Percentiles rank a stretch among this genome's conserved stretches.
Conservation (phyloP, 345 rosid genomes). For the Syzygium aqueum region DNA sequence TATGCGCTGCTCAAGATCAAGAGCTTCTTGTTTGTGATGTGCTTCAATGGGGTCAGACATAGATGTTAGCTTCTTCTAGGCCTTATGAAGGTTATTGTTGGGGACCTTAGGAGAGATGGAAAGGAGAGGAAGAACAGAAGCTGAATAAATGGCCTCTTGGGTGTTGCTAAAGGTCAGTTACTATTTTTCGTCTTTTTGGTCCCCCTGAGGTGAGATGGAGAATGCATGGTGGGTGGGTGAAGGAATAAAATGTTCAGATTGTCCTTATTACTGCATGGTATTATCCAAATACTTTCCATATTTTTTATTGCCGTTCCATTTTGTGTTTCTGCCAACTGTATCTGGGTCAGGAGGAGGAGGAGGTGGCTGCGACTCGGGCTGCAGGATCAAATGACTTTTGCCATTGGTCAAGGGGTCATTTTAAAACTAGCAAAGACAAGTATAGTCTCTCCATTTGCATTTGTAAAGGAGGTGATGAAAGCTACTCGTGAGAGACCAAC, state of each 20-base stretch:
- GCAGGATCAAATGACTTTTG: conserved; percentile 1
- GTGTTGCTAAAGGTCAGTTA: conserved; percentile 39
- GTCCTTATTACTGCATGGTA: background rate
- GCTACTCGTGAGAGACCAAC: background rate
- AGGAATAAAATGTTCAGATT: background rate
- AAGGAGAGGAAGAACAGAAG: background rate
- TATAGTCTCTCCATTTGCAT: background rate
- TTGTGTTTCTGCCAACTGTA: background rate
- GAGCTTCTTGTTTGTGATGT: background rate
- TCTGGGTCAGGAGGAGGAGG: background rate
- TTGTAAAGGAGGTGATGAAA: background rate
- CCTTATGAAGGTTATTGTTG: conserved; percentile 4
- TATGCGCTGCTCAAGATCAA: background rate
- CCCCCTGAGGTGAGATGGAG: background rate
- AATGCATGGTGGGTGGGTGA: background rate
- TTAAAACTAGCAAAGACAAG: background rate
- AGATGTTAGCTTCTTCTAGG: conserved; percentile 24
- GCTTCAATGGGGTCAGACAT: background rate
- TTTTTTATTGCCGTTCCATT: background rate
- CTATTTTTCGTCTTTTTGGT: background rate
- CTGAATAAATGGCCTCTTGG: conserved; percentile 30
- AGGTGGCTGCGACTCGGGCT: background rate
- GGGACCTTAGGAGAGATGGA: conserved; percentile 15
- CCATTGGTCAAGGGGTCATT: background rate
- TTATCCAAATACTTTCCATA: background rate